Percentiles rank a stretch among this genome's conserved stretches.
Evolutionary conservation across 2,329 filamentous ascomycete genomes (phyloP).

Genomic region (Sporothrix schenckii): DNA sequence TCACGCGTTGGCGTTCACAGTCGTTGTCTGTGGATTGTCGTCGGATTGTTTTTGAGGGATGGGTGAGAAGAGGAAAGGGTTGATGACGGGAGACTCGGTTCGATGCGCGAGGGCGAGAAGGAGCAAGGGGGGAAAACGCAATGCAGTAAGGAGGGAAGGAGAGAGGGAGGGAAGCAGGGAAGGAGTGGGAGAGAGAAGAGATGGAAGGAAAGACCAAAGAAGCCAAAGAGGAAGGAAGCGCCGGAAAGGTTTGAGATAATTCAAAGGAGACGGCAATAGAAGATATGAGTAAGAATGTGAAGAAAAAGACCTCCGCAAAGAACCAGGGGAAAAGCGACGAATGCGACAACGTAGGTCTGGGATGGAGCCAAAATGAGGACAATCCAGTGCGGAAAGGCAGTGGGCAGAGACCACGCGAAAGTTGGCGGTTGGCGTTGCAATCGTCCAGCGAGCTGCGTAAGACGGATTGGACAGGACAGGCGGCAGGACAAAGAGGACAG

Average conservation of each 20-base stretch:
- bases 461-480: neutral
- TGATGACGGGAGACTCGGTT: conserved; percentile 4
- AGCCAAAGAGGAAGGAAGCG: neutral
- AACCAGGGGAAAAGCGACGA: neutral
- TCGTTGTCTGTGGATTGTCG: neutral
- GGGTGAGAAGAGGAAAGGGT: neutral
- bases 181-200: too few species aligned
- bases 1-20: neutral
- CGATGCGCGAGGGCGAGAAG: conserved; percentile 5
- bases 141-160: neutral
- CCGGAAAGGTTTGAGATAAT: neutral
- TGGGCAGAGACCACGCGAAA: neutral
- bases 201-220: neutral
- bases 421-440: conserved; percentile 15
- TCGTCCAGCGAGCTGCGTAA: conserved; percentile 8
- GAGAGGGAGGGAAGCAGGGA: neutral
- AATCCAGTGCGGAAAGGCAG: too few species aligned
- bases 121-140: neutral
- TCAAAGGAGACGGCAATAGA: neutral
- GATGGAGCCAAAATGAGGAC: neutral
- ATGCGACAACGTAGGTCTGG: conserved; percentile 7
- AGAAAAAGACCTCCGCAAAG: neutral
- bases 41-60: neutral
- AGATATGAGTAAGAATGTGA: neutral
- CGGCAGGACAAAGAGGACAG: neutral